Evolutionary conservation across 306 rosid genomes (phyloP), one percentile per base, ranked within the genome.

Genomic region (Vicia villosa): DNA sequence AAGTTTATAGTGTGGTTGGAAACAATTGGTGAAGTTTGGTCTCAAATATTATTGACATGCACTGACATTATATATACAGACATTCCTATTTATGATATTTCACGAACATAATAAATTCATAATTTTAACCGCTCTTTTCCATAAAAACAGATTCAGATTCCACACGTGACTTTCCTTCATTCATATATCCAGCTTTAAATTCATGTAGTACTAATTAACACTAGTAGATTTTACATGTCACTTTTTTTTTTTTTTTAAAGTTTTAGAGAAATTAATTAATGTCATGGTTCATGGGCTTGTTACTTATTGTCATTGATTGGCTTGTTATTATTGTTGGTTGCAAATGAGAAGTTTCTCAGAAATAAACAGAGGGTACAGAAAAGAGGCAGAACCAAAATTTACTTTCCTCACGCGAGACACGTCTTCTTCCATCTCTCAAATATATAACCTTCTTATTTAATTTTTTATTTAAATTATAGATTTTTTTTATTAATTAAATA

Each of bases 371-470:
- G 22, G 63, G 63, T 56, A 21, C 73, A 45, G 51, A n/a, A n/a
- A 77, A 12, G 43, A 52, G 21, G 2, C 79, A 37, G 74, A 17
- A 5, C 70, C 51, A 9, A 54, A 76, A 77, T 77, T 82, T 74
- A 82, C 83, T 77, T 50, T 69, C 56, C 59, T 77, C 83, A 82
- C 80, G 83, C 43, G 80, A 63, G 66, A 69, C 76, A 47, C 52
- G 67, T 66, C 80, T 20, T 66, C 80, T 20, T 43, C 63, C 38
- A 59, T 2, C 6, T 5, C 37, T 32, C 9, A 32, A 32, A 22
- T 3, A 1, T 22, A 22, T 1, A 3, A 22, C 3, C 26, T 22
- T 22, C 3, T 22, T 3, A 3, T 22, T 22, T 22, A n/a, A n/a
- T n/a, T n/a, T n/a, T n/a, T n/a, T n/a, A n/a, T n/a, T n/a, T n/a